Evolutionary conservation across 805 yeast genomes (phyloP), one percentile per base, ranked within the genome.

Genomic region (Cyberlindnera amylophila): DNA sequence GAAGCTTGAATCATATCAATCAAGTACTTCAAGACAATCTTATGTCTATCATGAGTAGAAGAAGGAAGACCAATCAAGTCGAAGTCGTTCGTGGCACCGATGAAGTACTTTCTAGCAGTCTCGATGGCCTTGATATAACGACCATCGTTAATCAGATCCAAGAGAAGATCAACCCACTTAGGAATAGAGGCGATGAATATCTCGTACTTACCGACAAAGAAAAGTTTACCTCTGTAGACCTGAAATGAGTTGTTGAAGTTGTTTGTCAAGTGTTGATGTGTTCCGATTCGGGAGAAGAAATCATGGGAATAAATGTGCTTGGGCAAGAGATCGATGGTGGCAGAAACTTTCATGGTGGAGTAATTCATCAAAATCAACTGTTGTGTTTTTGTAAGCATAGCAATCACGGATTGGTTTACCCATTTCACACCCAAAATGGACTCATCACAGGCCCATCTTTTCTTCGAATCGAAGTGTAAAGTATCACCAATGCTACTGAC

Each of bases 101-200:
- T 48, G 38, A 76, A 86, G 55, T 74, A 84, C 7, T 62, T 60
- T 34, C 73, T 65, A 0, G 85, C 82, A 13, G 72, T 64, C 3
- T 65, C 60, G n/a, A 86, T 66, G 0, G 95, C 90, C 3, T 59
- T 64, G 6, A 74, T 58, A 41, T 79, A 82, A 17, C 72, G 58
- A 1, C 74, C 77, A 2, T 62, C 50, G 10, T 74, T 65, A 36
- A 87, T 65, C 11, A 75, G 55, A 82, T 86, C 96, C 89, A 54
- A 31, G 1, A 55, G 26, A 2, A 51, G 17, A 38, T 51, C 57
- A 52, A 88, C 86, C 96, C 96, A 87, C 51, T 73, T 79, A 3
- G 79, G 66, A 13, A 79, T 61, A 18, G 77, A 67, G 0, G 90
- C 95, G 3, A 81, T 69, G 6, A 64, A 64, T 33, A 79, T 54